phyloP scores from a whole-genome alignment of 805 yeast genomes.

The Myxozyma lipomycoides region DNA sequence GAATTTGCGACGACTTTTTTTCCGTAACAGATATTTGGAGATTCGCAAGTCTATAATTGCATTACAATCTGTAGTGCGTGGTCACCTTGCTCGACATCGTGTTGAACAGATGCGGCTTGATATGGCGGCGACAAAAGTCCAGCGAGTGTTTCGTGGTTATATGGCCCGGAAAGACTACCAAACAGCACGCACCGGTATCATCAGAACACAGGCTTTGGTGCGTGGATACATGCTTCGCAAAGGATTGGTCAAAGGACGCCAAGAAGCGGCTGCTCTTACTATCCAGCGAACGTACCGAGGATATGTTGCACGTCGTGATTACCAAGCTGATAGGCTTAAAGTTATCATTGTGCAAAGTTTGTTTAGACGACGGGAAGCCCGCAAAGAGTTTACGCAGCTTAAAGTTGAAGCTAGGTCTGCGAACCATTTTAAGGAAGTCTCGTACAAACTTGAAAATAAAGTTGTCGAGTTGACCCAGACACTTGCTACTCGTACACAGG shows the following conservation, averaged over 20 bases:
- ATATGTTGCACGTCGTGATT: conserved; percentile 53
- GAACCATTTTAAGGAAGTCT: conserved; percentile 82
- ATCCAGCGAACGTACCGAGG: conserved; percentile 78
- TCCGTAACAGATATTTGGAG: conserved; percentile 57
- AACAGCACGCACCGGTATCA: conserved; percentile 50
- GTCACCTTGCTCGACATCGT: conserved; percentile 54
- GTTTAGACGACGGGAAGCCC: conserved; percentile 72
- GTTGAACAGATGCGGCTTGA: conserved; percentile 48
- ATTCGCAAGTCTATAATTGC: conserved; percentile 51
- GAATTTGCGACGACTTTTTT: conserved; percentile 61
- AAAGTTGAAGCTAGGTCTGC: conserved; percentile 90
- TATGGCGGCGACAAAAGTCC: conserved; percentile 65
- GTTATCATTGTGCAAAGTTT: conserved; percentile 72
- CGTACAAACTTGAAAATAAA: conserved; percentile 90
- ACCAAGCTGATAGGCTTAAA: conserved; percentile 46
- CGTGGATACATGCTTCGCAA: conserved; percentile 52
- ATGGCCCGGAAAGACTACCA: conserved; percentile 50
- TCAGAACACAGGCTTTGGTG: conserved; percentile 54
- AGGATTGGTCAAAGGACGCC: conserved; percentile 47
- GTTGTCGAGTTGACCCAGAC: conserved; percentile 93
- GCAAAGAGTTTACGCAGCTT: conserved; percentile 55
- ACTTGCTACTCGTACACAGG: conserved; percentile 72
- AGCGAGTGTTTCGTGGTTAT: conserved; percentile 51
- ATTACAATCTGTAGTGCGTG: conserved; percentile 63
- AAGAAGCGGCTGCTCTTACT: conserved; percentile 58